A percentile compares a stretch with the other conserved stretches of the same genome.
These are phyloP conservation scores for Suillus lakei DNA, from an alignment of 768 basidiomycete species.

Conservation along the genomic window DNA sequence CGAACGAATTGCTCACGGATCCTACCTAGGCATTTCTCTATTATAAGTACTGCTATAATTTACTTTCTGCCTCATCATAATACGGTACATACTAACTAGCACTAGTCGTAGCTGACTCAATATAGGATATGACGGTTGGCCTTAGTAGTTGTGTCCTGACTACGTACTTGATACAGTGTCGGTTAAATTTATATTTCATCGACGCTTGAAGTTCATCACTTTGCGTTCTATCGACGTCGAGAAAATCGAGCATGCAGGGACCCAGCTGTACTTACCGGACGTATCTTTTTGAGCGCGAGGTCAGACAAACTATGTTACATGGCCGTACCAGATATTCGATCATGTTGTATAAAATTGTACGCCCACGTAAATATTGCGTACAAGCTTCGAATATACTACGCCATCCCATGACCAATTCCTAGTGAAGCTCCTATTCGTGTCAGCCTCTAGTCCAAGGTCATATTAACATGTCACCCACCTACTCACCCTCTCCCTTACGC, in stretches of 20 bases:
- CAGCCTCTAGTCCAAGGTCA: background rate
- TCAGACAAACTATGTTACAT: background rate
- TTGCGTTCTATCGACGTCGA: background rate
- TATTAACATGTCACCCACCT: background rate
- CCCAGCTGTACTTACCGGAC: background rate
- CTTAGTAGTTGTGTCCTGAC: background rate
- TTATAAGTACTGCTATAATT: background rate
- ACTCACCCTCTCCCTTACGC: background rate
- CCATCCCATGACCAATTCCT: background rate
- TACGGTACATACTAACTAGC: background rate
- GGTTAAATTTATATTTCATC: background rate
- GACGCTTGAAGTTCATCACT: background rate
- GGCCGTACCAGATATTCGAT: background rate
- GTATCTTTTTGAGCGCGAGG: background rate
- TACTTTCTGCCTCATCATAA: background rate
- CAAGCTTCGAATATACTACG: background rate
- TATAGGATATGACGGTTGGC: background rate
- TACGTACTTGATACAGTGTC: background rate
- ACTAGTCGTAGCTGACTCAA: background rate
- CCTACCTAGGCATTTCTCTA: background rate
- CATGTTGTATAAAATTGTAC: background rate
- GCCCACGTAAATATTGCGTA: too few relatives aligned
- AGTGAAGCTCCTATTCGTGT: background rate
- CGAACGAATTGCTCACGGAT: background rate
- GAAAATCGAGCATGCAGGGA: background rate